phyloP scores from a whole-genome alignment of 2,329 filamentous ascomycete genomes.

The Ophiostoma piceae region DNA sequence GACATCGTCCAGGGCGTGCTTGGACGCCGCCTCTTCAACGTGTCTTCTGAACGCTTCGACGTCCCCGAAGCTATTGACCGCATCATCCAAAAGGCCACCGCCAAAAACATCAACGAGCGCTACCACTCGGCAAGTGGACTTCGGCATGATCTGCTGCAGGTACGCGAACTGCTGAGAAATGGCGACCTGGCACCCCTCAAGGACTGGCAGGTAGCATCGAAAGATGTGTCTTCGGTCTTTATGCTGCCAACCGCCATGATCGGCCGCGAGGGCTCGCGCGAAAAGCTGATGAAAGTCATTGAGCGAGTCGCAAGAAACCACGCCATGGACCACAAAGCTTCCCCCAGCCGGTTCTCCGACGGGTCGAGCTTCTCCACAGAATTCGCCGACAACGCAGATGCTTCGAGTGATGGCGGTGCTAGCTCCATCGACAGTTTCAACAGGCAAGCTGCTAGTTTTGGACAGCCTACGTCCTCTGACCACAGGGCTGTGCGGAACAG shows the following conservation, averaged over 20 bases:
- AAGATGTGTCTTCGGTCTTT: conserved; percentile 88
- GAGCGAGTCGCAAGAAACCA: conserved; percentile 69
- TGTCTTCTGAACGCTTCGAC: conserved; percentile 73
- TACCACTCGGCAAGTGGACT: conserved; percentile 87
- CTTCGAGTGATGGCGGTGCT: conserved; percentile 52
- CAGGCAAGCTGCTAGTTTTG: conserved; percentile 47
- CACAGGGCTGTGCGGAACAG: conserved; percentile 37
- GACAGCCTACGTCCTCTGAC: conserved; percentile 42
- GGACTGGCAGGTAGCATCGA: conserved; percentile 71
- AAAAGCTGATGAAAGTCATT: conserved; percentile 66
- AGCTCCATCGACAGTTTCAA: conserved; percentile 53
- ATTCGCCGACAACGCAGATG: conserved; percentile 44
- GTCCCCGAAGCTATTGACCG: conserved; percentile 75
- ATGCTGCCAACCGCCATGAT: conserved; percentile 77
- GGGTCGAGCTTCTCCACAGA: conserved; percentile 51
- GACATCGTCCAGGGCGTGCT: conserved; percentile 91
- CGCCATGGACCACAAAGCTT: conserved; percentile 40
- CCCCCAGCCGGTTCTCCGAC: conserved; percentile 47
- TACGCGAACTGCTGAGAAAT: conserved; percentile 68
- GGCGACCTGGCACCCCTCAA: conserved; percentile 67
- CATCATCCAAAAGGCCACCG: conserved; percentile 87
- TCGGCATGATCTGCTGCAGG: conserved; percentile 69
- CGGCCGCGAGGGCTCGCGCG: conserved; percentile 67
- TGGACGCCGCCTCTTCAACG: conserved; percentile 68
- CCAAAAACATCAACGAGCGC: conserved; percentile 78